Base-by-base conservation (phyloP, 306 rosid species). In the Fragaria iinumae region DNA sequence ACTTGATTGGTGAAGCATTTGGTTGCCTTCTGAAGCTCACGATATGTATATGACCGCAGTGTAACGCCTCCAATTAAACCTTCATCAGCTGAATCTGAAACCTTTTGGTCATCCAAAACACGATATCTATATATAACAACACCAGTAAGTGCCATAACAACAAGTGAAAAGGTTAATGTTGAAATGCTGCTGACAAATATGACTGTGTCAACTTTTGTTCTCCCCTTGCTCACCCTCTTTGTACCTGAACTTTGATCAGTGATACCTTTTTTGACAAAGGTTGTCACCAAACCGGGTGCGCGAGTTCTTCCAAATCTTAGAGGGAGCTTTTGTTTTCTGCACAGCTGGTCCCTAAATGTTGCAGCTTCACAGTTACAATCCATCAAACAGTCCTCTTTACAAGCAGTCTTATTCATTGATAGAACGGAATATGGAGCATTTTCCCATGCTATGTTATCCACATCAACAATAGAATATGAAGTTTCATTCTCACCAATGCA, bases 1-100 rank as follows among this genome's bases (percentile, higher is more conserved):
- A 80, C 63, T 55, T 77, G 68, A 57, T 80, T 72, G 0, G 29
- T 63, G 78, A 83, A 86, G n/a, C 85, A 85, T n/a, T 78, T 47
- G 7, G 89, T 77, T 17, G 83, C 81, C 62, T 71, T 80, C 43
- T 70, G 81, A 20, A 86, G 71, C 72, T 86, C 80, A 1, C 4
- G 6, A 38, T 70, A 72, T 21, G 80, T 59, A 45, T 74, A 86
- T 17, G 82, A 70, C 67, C 81, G 52, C 0, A 79, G 67, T 8
- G 68, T 16, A 18, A 79, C 80, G 38, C 59, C 81, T 25, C 71
- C 81, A 36, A 71, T 12, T 4, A 70, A 71, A 25, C n/a, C n/a
- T 1, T 32, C 76, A 59, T 41, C 38, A 13, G 23, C 23, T 13
- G 36, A 13, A 13, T 67, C 41, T 13, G 16, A 1, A 64, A 64